These are phyloP conservation scores for Davidsoniella australis DNA, from an alignment of 2,329 filamentous ascomycete species.

Conservation along the genomic window DNA sequence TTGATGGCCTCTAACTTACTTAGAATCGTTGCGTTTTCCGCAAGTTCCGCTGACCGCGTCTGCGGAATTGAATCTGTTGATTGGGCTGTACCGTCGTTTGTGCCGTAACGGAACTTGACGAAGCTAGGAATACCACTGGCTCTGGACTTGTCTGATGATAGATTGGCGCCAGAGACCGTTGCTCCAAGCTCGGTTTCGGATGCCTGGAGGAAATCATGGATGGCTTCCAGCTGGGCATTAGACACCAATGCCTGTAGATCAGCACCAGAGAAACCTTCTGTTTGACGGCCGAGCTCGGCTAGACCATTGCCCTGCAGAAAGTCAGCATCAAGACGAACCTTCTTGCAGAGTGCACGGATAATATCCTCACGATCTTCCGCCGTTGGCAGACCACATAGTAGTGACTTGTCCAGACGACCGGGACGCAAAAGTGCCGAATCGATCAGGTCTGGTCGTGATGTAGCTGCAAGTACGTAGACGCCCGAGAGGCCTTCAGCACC, in stretches of 20 bases:
- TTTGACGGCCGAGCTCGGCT: conserved; percentile 58
- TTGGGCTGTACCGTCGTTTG: conserved; percentile 22
- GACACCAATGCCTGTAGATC: conserved; percentile 91
- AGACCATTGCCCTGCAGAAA: conserved; percentile 42
- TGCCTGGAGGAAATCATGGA: conserved; percentile 74
- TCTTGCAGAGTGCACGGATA: conserved; percentile 63
- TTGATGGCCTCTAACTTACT: conserved; percentile 73
- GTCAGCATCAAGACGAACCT: conserved; percentile 55
- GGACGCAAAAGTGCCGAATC: conserved; percentile 85
- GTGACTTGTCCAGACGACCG: conserved; percentile 79
- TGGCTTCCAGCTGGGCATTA: conserved; percentile 91
- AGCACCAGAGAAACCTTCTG: conserved; percentile 82
- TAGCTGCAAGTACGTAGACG: conserved; percentile 92
- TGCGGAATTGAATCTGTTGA: conserved; percentile 23
- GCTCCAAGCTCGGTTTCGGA: conserved; percentile 21
- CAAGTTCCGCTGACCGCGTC: conserved; percentile 38
- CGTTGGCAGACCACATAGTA: conserved; percentile 78
- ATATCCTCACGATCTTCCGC: conserved; percentile 76
- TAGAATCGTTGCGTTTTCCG: conserved; percentile 61
- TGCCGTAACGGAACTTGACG: conserved; percentile 71
- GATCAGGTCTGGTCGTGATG: conserved; percentile 81
- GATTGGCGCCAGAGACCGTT: conserved; percentile 21
- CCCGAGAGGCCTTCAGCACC: conserved; percentile 88
- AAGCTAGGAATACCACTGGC: conserved; percentile 33
- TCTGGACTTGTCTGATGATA: conserved; percentile 2